Base-by-base conservation (phyloP, 352 stramenopile genomes). In the Phytophthora pini region DNA sequence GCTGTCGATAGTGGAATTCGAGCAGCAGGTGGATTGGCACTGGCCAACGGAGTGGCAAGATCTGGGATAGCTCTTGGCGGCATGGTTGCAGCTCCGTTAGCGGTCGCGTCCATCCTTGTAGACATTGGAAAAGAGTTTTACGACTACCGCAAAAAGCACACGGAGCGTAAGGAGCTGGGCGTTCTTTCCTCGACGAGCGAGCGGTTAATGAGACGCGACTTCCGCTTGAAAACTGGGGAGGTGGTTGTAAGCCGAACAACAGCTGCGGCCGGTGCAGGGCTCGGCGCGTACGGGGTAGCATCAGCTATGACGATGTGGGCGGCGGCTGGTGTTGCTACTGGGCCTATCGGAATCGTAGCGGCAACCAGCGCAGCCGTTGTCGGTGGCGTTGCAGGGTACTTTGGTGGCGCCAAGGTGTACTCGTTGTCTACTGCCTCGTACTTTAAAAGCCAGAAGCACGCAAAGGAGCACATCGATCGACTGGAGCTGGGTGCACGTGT, bases 71-170 rank as follows among this genome's bases (percentile, higher is more conserved):
- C 87, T 2, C 46, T 79, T 22, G 67, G 67, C 4, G 71, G 62
- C 3, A 72, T 74, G 48, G 67, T 76, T 9, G 87, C 87, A 5
- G 87, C 87, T 9, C 87, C 87, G 6, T 57, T 95, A 22, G 85
- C 87, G 3, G 78, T 95, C 27, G 87, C 87, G 4, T 93, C 87
- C 26, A 95, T 95, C 20, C 76, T 95, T n/a, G 84, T 94, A 8
- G 87, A 95, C 31, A 82, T 95, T 49, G 85, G 87, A 1, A 92
- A 92, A 58, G 87, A 95, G 41, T 95, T 92, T 67, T 88, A 90
- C 54, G 75, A 92, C 24, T 94, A 92, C 52, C 84, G 87, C 17
- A 76, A 87, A 29, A 88, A 89, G 39, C 82, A 92, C 47, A 72
- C 69, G 2, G 85, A 92, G 58, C 75, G 84, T 26, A 89, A 87